Evolutionary conservation across 768 basidiomycete species (phyloP), one percentile per base, ranked within the genome.

Genomic region (Termitomyces sp.): DNA sequence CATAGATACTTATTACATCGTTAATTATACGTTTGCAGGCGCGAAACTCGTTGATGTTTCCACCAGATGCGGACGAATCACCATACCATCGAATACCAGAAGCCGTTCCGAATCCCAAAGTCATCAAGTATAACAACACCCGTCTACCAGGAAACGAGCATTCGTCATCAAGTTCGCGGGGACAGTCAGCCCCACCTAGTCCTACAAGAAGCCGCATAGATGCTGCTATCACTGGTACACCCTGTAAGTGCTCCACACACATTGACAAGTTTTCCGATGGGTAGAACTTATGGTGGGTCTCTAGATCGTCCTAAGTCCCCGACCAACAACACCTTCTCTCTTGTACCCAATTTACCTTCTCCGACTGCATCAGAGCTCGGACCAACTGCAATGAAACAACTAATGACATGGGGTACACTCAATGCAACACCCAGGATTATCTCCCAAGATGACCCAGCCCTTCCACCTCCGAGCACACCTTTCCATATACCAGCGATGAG

Each of bases 401-500:
- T 99, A 15, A 94, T 98, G 89, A 99, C 97, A 12, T 95, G 93
- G 94, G 97, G 97, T 2, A 94, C 93, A 12, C 77, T 98, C 22
- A 84, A 87, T 59, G 88, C 91, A 15, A 98, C 97, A 9, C 97
- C 97, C 3, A 86, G 96, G 50, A 80, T 97, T 5, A 80, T 98
- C 59, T 84, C 85, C 11, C 75, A 80, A 61, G 80, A 85, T 33
- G 81, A 88, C 60, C 73, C 78, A 4, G 67, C 72, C 2, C 61
- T 72, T 63, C 71, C 70, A 7, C 69, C 75, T 15, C 76, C 81
- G 5, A 77, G 70, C 45, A 86, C 86, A 10, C 85, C 89, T 3
- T 99, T 98, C 72, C 85, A 81, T 35, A 81, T 99, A 53, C 79
- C 86, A 1, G 83, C 83, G 22, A 87, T 89, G 0, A 82, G 88